Conservation (phyloP, 2,329 filamentous ascomycete genomes). For the Thelonectria rubi region DNA sequence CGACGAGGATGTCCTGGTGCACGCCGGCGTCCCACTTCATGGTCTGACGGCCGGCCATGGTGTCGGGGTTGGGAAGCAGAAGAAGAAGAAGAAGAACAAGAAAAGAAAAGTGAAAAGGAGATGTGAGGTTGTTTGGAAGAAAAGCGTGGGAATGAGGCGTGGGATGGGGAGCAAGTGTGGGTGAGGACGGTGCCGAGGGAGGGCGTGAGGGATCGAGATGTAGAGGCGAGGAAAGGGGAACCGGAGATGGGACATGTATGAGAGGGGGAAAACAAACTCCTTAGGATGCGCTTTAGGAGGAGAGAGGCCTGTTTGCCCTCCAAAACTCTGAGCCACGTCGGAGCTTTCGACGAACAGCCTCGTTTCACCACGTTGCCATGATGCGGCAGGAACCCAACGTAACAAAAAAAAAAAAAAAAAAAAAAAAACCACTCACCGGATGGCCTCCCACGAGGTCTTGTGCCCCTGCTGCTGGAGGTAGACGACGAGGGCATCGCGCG, state of each 20-base stretch:
- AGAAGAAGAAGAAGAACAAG: not conserved
- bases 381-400: too few relatives aligned
- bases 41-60: slow-evolving; percentile 44
- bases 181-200: too few relatives aligned
- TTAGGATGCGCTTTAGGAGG: slow-evolving; percentile 16
- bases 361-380: too few relatives aligned
- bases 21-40: slow-evolving; percentile 54
- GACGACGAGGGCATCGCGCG: slow-evolving; percentile 45
- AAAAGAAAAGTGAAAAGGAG: not conserved
- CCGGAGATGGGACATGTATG: slow-evolving; percentile 6
- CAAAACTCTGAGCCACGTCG: slow-evolving; percentile 2
- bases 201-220: slow-evolving; percentile 1
- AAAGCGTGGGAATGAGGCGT: slow-evolving; percentile 13
- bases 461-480: slow-evolving; percentile 47
- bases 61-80: not conserved
- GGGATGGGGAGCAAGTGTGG: not conserved
- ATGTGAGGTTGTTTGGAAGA: not conserved
- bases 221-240: slow-evolving; percentile 9
- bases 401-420: not conserved
- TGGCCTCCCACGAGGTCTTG: slow-evolving; percentile 54
- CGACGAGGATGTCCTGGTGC: slow-evolving; percentile 56
- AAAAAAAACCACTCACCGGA: slow-evolving; percentile 51
- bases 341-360: not conserved
- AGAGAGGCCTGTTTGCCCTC: not conserved
- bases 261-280: not conserved